Evolutionary conservation across 2,329 filamentous ascomycete species (phyloP).

Genomic region (Verruconis gallopava): DNA sequence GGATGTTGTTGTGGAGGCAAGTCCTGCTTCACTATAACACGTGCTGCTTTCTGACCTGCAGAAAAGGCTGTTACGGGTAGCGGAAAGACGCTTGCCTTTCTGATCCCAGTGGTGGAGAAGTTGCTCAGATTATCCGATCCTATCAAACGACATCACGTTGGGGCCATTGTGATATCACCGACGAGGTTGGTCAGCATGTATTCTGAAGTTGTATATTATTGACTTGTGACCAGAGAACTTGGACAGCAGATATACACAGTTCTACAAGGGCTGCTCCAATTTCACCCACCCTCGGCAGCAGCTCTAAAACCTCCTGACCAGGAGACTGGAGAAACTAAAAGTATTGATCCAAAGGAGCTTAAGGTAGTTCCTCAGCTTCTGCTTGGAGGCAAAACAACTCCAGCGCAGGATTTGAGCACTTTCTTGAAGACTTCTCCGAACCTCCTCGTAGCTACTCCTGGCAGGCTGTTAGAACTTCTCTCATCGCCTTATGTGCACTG

Average conservation of each 20-base stretch:
- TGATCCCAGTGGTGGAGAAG: slow-evolving; percentile 73
- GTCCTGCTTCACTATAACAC: not conserved
- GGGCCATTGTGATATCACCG: slow-evolving; percentile 82
- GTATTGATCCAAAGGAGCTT: slow-evolving; percentile 23
- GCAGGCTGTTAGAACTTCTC: slow-evolving; percentile 75
- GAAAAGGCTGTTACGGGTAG: slow-evolving; percentile 70
- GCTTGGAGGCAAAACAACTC: slow-evolving; percentile 67
- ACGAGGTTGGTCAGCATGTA: slow-evolving; percentile 36
- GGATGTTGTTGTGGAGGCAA: slow-evolving; percentile 76
- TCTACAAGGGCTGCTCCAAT: slow-evolving; percentile 61
- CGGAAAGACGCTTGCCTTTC: slow-evolving; percentile 77
- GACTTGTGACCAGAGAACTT: slow-evolving; percentile 50
- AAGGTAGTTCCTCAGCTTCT: slow-evolving; percentile 75
- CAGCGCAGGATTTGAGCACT: slow-evolving; percentile 72
- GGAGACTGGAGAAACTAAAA: slow-evolving; percentile 23
- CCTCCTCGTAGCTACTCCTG: slow-evolving; percentile 79
- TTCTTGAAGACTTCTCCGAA: slow-evolving; percentile 82
- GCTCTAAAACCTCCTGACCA: slow-evolving; percentile 41
- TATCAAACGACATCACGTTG: slow-evolving; percentile 79
- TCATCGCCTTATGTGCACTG: slow-evolving; percentile 79
- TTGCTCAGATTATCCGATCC: slow-evolving; percentile 69
- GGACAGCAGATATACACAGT: slow-evolving; percentile 83
- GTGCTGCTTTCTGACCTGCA: too few relatives aligned
- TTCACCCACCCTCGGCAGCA: slow-evolving; percentile 68
- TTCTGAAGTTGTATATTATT: not conserved